Evolutionary conservation across 345 rosid genomes (phyloP).

Genomic region (Euclidium syriacum): DNA sequence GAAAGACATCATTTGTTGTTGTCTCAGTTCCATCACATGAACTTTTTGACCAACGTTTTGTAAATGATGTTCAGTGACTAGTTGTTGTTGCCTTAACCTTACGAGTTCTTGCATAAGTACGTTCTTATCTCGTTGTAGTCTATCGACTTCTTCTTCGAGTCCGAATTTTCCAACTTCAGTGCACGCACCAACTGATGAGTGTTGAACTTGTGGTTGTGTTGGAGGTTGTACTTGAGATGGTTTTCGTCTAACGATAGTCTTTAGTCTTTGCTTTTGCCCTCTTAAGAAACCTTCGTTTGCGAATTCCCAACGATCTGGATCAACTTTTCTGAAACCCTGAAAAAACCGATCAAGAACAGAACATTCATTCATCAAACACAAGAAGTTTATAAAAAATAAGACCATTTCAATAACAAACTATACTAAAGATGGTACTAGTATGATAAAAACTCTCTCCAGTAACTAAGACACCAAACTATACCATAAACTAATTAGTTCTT

Average conservation of each 20-base stretch:
- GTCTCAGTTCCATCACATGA: slow-evolving; percentile 88
- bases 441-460: slow-evolving; percentile 14
- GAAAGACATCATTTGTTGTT: slow-evolving; percentile 92
- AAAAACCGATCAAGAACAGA: neutral
- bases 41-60: slow-evolving; percentile 78
- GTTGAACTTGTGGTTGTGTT: slow-evolving; percentile 55
- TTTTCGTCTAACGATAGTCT: slow-evolving; percentile 63
- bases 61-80: slow-evolving; percentile 66
- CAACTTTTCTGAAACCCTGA: slow-evolving; percentile 91
- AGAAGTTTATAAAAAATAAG: neutral
- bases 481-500: slow-evolving; percentile 23
- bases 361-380: slow-evolving; percentile 14
- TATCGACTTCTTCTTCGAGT: slow-evolving; percentile 78
- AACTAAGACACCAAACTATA: slow-evolving; percentile 17
- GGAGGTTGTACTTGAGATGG: slow-evolving; percentile 55
- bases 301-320: slow-evolving; percentile 87
- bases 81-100: slow-evolving; percentile 84
- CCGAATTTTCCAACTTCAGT: slow-evolving; percentile 88
- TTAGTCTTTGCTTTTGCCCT: slow-evolving; percentile 74
- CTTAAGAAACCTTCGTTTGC: slow-evolving; percentile 84
- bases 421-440: neutral
- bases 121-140: slow-evolving; percentile 82
- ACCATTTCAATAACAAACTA: neutral
- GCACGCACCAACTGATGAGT: slow-evolving; percentile 69
- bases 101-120: slow-evolving; percentile 95